phyloP scores from a whole-genome alignment of 208 protist species.

The Trypanosoma congolense region DNA sequence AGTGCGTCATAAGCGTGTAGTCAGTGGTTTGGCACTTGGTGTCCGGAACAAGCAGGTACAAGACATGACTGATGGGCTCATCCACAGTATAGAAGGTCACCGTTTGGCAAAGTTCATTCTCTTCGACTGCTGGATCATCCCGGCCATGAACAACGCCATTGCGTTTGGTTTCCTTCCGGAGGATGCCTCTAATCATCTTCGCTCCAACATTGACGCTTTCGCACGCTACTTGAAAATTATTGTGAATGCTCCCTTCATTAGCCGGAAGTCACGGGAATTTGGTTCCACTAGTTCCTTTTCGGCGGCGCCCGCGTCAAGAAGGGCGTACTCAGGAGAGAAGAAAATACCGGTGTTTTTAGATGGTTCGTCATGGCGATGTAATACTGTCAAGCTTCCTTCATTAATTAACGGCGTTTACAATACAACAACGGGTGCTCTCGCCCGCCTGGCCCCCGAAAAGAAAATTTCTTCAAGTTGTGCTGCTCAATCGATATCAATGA shows the following conservation, averaged over 20 bases:
- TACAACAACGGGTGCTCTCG: slow-evolving; percentile 59
- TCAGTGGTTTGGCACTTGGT: neutral
- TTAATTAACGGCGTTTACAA: slow-evolving; percentile 86
- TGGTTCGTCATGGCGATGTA: slow-evolving; percentile 17
- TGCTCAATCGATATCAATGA: neutral
- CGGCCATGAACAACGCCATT: slow-evolving; percentile 70
- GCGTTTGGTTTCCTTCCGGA: slow-evolving; percentile 62
- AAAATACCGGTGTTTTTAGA: slow-evolving; percentile 4
- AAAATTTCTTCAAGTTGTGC: neutral
- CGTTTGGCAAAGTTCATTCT: slow-evolving; percentile 80
- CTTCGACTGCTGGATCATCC: slow-evolving; percentile 88
- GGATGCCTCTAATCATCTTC: slow-evolving; percentile 64
- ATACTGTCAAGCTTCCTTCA: slow-evolving; percentile 47
- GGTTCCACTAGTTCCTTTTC: neutral
- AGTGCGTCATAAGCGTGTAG: slow-evolving; percentile 45
- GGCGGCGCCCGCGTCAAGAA: too few species aligned
- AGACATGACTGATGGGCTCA: slow-evolving; percentile 36
- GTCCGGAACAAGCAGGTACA: slow-evolving; percentile 20
- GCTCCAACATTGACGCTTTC: slow-evolving; percentile 86
- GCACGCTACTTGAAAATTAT: slow-evolving; percentile 86
- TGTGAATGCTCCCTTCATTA: slow-evolving; percentile 63
- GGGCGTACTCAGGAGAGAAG: slow-evolving; percentile 1
- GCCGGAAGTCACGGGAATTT: slow-evolving; percentile 18
- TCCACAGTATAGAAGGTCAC: slow-evolving; percentile 66
- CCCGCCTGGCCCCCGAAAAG: slow-evolving; percentile 27